Percentiles rank a stretch among this genome's conserved stretches.
These are phyloP conservation scores for Mycena albidolilacea DNA, from an alignment of 768 basidiomycete species.

Conservation along the genomic window DNA sequence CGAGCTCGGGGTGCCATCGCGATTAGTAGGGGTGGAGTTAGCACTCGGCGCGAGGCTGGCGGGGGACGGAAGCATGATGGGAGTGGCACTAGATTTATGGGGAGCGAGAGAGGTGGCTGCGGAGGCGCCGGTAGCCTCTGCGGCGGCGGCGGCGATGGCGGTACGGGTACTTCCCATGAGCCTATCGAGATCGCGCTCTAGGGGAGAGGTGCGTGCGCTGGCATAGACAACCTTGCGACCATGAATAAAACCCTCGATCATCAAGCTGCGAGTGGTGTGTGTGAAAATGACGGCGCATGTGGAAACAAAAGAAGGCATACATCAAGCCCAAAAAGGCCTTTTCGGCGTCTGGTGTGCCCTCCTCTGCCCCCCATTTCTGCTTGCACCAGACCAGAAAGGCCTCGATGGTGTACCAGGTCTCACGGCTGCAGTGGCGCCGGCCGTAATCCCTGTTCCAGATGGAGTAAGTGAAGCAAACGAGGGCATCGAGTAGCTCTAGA, in stretches of 20 bases:
- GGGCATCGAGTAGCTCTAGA: constrained; percentile 85
- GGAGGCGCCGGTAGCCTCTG: constrained; percentile 50
- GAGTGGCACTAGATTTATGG: constrained; percentile 61
- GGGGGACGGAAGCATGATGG: constrained; percentile 86
- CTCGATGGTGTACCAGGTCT: constrained; percentile 79
- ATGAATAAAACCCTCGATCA: constrained; percentile 85
- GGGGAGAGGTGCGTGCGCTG: constrained; percentile 51
- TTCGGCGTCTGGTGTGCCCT: constrained; percentile 65
- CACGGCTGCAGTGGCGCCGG: constrained; percentile 67
- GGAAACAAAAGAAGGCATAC: constrained; percentile 62
- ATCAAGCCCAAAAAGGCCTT: constrained; percentile 85
- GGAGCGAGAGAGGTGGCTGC: constrained; percentile 46
- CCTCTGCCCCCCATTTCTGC: constrained; percentile 73
- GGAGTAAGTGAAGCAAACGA: constrained; percentile 87
- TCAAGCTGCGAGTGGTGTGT: constrained; percentile 64
- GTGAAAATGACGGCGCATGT: constrained; percentile 51
- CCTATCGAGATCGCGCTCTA: constrained; percentile 58
- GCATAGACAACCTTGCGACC: constrained; percentile 63
- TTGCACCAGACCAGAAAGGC: constrained; percentile 82
- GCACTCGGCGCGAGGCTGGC: constrained; percentile 81
- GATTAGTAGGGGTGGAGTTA: constrained; percentile 82
- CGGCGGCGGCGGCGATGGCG: constrained; percentile 59
- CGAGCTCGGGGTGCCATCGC: constrained; percentile 68
- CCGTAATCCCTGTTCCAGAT: constrained; percentile 85
- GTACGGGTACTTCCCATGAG: constrained; percentile 52